A percentile compares a stretch with the other conserved stretches of the same genome.
Evolutionary conservation across 495 filamentous ascomycete genomes (phyloP).

Genomic region (Xylaria curta): DNA sequence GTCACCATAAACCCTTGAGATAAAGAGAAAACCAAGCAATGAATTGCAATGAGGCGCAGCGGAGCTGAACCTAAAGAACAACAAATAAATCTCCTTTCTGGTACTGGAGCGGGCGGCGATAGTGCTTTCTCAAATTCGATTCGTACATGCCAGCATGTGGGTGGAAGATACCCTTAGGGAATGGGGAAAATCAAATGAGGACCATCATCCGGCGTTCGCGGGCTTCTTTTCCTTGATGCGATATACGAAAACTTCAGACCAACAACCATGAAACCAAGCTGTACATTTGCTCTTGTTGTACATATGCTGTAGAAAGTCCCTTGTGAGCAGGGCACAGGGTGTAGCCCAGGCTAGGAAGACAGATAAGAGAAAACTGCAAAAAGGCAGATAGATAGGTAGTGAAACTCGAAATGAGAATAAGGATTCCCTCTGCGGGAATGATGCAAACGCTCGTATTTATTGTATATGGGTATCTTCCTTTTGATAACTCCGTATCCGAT

Average conservation of each 20-base stretch:
- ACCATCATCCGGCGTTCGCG: constrained; percentile 18
- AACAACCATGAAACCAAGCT: background rate
- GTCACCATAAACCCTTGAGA: constrained; percentile 28
- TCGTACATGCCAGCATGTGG: constrained; percentile 24
- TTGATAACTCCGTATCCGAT: constrained; percentile 20
- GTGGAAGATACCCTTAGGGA: constrained; percentile 17
- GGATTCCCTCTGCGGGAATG: background rate
- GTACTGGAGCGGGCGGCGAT: constrained; percentile 20
- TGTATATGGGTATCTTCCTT: constrained; percentile 35
- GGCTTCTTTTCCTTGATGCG: background rate
- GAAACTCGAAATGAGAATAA: constrained; percentile 1
- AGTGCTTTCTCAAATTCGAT: constrained; percentile 18
- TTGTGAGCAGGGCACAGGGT: background rate
- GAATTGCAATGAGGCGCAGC: background rate
- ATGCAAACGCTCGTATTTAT: constrained; percentile 14
- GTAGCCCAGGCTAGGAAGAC: background rate
- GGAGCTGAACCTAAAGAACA: background rate
- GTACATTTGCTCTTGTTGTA: constrained; percentile 19
- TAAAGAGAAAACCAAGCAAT: background rate
- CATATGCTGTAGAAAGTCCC: constrained; percentile 8
- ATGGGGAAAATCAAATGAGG: constrained; percentile 14
- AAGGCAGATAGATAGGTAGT: constrained; percentile 7
- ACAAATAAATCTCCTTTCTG: constrained; percentile 17
- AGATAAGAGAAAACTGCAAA: background rate
- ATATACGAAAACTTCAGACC: constrained; percentile 11